Base-by-base conservation (phyloP, 164 flowering plant species). In the Taxillus chinensis region DNA sequence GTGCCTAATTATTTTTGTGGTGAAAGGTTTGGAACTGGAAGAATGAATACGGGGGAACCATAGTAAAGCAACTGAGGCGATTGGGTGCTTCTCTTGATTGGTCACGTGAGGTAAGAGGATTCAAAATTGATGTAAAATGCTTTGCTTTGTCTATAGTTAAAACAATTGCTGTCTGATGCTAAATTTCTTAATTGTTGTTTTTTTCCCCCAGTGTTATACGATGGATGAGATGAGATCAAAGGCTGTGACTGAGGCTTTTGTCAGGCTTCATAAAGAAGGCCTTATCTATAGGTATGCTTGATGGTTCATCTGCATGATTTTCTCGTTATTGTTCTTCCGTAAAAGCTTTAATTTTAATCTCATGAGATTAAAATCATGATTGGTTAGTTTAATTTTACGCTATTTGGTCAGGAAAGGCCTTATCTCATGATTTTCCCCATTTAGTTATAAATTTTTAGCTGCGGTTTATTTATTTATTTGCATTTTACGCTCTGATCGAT, bases 61-160 rank as follows among this genome's bases (percentile, higher is more conserved):
- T 95, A 59, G 70, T 95, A 59, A 71, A 73, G 67, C 99, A 91
- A 71, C 80, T 71, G 58, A 85, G 97, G 4, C 79, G 96, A 12
- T 61, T 95, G 60, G 99, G 96, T 67, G 89, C 89, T n/a, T 87
- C 99, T 70, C 87, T 91, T 67, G 99, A 95, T 72, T 95, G 99
- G 99, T 83, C 99, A 4, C 97, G 97, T 55, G 95, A 95, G 93
- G 97, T 95, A 69, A 64, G 65, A 7, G 2, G 27, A 27, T 27
- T 27, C 27, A 27, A 27, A 27, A 27, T 27, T 27, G 27, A 12
- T 5, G 15, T 27, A 27, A 27, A 27, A 27, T 27, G 27, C 27
- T 27, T 27, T 27, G 27, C 27, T 27, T 27, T 27, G 27, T 27
- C 27, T 27, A 27, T 27, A 57, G 57, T 64, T 52, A 11, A 8